A percentile compares a stretch with the other conserved stretches of the same genome.
phyloP scores from a whole-genome alignment of 2,329 filamentous ascomycete species.

The Chaetothyriales sp. region DNA sequence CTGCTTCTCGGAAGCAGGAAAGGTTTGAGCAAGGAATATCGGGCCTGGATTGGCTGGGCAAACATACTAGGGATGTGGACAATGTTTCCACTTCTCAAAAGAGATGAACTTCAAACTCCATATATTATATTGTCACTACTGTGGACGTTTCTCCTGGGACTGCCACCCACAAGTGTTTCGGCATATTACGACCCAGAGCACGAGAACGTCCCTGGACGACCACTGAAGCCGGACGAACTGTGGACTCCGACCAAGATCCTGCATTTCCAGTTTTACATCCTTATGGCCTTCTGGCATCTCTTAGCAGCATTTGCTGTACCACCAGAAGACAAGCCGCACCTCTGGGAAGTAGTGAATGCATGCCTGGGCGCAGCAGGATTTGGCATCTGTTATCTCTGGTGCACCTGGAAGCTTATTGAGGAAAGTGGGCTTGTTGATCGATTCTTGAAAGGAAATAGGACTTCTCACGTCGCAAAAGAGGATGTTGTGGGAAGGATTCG shows the following conservation, averaged over 20 bases:
- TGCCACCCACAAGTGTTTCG: slow-evolving; percentile 49
- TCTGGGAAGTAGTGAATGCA: slow-evolving; percentile 89
- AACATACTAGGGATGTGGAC: slow-evolving; percentile 86
- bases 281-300: slow-evolving; percentile 70
- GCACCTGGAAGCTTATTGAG: slow-evolving; percentile 47
- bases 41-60: slow-evolving; percentile 91
- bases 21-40: slow-evolving; percentile 58
- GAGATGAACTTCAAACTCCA: slow-evolving; percentile 69
- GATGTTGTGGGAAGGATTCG: slow-evolving; percentile 1
- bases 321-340: slow-evolving; percentile 66
- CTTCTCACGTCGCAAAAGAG: neutral
- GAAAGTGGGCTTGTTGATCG: slow-evolving; percentile 15
- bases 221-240: slow-evolving; percentile 13
- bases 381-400: slow-evolving; percentile 80
- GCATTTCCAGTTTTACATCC: slow-evolving; percentile 60
- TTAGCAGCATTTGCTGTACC: slow-evolving; percentile 53
- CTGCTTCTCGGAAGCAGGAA: slow-evolving; percentile 63
- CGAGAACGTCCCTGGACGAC: slow-evolving; percentile 13
- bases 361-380: slow-evolving; percentile 76
- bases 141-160: slow-evolving; percentile 80
- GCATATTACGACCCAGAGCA: slow-evolving; percentile 14
- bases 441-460: slow-evolving; percentile 6
- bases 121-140: slow-evolving; percentile 73
- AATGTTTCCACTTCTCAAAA: slow-evolving; percentile 75
- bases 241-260: slow-evolving; percentile 43